Evolutionary conservation across 768 basidiomycete genomes (phyloP), one percentile per base, ranked within the genome.

Genomic region (Lactarius indigo): DNA sequence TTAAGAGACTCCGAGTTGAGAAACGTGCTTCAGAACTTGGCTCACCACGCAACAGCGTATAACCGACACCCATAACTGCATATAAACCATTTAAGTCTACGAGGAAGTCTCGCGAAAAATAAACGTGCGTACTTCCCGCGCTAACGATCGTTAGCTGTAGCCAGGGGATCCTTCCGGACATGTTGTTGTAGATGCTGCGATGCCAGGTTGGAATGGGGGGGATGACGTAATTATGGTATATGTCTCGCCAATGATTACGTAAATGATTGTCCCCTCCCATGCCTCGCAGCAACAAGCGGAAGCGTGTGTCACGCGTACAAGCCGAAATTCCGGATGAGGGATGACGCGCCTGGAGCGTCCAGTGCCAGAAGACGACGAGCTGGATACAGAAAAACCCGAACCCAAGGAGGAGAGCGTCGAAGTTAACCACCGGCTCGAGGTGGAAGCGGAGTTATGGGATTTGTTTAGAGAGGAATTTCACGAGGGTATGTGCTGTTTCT

Each of bases 61-160:
- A 78, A 23, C 77, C 76, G 37, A 73, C n/a, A n/a, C 74, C 73
- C 44, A 78, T 74, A 61, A 78, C 77, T 78, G 55, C 33, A 12
- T 35, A 64, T 55, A 23, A 1, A 20, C 42, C 30, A 62, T 30
- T 41, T 26, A 37, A 30, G 9, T 44, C 20, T 6, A 55, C 26
- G 23, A 26, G 26, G 50, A 20, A n/a, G 26, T 1, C 35, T 15
- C 7, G n/a, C 4, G 10, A 30, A 1, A 28, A 56, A 61, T 26
- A 31, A 54, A 13, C 15, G 13, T 41, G 47, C 77, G 63, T 69
- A 78, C 77, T 68, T 68, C 75, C 77, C 15, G 70, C 68, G 33
- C 68, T 72, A 15, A 67, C 68, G 15, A 75, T 50, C 35, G 74
- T 70, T 61, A 77, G 58, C 23, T 64, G 71, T 31, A 74, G 41